Evolutionary conservation across 768 basidiomycete genomes (phyloP), one percentile per base, ranked within the genome.

Genomic region (Gloeopeniophorella convolvens): DNA sequence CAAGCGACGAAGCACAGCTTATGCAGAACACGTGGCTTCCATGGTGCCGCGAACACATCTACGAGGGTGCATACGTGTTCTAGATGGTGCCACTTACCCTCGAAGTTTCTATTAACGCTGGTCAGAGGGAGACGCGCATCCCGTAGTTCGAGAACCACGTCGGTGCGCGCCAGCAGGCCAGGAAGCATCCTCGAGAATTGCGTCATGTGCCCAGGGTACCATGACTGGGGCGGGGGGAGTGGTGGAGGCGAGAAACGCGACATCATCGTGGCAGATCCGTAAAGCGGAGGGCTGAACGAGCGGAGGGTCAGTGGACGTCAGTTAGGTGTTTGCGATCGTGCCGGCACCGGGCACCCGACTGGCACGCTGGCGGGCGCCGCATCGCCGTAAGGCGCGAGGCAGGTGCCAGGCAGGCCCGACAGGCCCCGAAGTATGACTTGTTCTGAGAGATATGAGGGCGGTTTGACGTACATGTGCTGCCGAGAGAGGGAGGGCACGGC

Each of bases 151-250:
- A 99, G 83, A 43, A 98, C 89, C 48, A 98, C 82, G 62, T 93
- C 86, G 28, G 89, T 90, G 54, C 82, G 82, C 27, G 82, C 78
- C 34, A 97, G 76, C 51, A 92, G 71, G 16, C 76, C 69, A 16
- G 91, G 89, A 35, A 96, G 72, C 64, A 79, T 78, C 54, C 82
- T 76, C 35, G 83, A 77, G 64, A 95, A 95, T 61, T 82, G 79
- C 68, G 81, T 84, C 93, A 96, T 97, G 68, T 97, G 93, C 28
- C 93, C 93, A 21, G 90, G 90, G 70, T 85, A 95, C 92, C 92
- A 96, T 75, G 92, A 93, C 44, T 85, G 85, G 26, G 89, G 83
- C 39, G 71, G 68, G 36, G 86, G 81, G 20, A 92, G 75, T 48
- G 68, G 67, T 48, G 76, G 74, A 51, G 71, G 66, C 30, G 65